phyloP scores from a whole-genome alignment of 2,329 filamentous ascomycete species.

The Clarireedia sp. region DNA sequence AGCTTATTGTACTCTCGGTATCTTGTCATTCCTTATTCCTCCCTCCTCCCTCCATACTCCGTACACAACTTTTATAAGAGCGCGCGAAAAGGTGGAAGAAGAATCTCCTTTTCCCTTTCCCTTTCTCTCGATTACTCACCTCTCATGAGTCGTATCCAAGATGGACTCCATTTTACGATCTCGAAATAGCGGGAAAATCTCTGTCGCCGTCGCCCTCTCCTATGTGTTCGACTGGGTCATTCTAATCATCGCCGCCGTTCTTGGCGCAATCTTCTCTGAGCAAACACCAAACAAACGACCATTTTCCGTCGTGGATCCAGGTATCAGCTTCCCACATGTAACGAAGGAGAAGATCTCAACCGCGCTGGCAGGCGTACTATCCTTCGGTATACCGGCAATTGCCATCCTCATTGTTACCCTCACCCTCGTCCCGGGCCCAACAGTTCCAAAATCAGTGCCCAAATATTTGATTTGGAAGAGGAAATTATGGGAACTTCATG shows the following conservation, averaged over 20 bases:
- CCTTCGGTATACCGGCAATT: constrained; percentile 54
- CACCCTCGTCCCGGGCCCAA: constrained; percentile 63
- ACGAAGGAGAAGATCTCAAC: constrained; percentile 65
- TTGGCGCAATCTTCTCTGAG: constrained; percentile 1
- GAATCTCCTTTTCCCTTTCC: not conserved
- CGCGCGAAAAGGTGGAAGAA: not conserved
- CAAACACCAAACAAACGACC: constrained; percentile 56
- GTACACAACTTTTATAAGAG: too few relatives aligned
- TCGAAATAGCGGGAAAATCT: constrained; percentile 4
- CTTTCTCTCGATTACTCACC: not conserved
- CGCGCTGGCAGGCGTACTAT: constrained; percentile 55
- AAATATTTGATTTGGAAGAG: constrained; percentile 62
- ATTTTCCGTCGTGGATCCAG: constrained; percentile 65
- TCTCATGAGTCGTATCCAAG: not conserved
- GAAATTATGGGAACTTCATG: constrained; percentile 87
- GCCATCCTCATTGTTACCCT: constrained; percentile 63
- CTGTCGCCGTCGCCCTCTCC: constrained; percentile 1
- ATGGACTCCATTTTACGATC: constrained; percentile 3
- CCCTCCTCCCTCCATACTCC: too few relatives aligned
- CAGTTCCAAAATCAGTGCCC: constrained; percentile 55
- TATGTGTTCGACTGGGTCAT: constrained; percentile 8
- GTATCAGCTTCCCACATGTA: constrained; percentile 69
- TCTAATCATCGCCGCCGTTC: not conserved
- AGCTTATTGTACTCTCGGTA: too few relatives aligned
- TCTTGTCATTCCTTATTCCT: too few relatives aligned